Base-by-base conservation (phyloP, 495 filamentous ascomycete species). In the Hyaloscypha hepaticicola region DNA sequence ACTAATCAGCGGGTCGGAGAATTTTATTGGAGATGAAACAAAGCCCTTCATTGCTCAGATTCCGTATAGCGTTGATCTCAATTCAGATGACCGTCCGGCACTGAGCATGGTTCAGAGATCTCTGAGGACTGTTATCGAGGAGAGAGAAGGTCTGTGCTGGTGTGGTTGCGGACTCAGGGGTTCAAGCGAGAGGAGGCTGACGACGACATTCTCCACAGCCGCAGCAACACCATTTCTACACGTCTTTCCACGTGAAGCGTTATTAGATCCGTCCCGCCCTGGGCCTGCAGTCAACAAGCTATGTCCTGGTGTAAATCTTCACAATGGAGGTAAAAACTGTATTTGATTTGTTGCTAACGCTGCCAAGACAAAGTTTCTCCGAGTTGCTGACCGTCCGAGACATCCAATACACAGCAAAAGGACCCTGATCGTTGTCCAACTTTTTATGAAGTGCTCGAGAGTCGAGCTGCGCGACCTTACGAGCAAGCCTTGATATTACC, bases 181-280 rank as follows among this genome's bases (percentile, higher is more conserved):
- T 9, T 58, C 19, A 48, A 60, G 58, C 58, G 58, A 60, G 58
- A 50, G 41, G 27, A 45, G 41, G 58, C 58, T 60, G 58, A 60
- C 58, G 58, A 60, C 58, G 58, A 48, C 58, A 27, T 25, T 27
- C 22, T 24, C 34, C 38, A 45, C 38, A 45, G 11, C 38, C 4
- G 11, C 19, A 45, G 38, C 9, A 45, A 16, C 38, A 16, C 38
- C 38, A 0, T 14, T 0, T 45, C 19, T 45, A 16, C 11, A 45
- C 38, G 6, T 4, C 19, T 9, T 9, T 16, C 38, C 38, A 19
- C 38, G 38, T 45, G 38, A 14, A 45, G 4, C 38, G 19, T 11
- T 19, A 45, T 16, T 9, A 19, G 12, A 45, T 45, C 19, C 6
- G 4, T 11, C 3, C 12, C 31, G 6, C 12, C 31, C 7, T 33